Evolutionary conservation across 371 early-diverging fungal genomes (phyloP).

Genomic region (Mucor indicus): DNA sequence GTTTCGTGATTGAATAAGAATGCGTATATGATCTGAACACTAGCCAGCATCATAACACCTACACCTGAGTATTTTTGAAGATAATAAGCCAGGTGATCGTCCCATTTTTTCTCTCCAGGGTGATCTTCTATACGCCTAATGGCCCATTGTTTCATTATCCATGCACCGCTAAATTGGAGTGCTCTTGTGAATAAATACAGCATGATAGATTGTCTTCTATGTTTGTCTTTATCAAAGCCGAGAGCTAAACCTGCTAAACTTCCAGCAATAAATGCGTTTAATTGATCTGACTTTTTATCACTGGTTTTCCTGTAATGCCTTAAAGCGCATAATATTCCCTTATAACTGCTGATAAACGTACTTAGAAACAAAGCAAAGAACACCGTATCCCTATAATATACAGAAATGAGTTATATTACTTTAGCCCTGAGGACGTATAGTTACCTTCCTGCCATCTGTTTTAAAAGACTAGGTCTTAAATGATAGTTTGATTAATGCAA

Average conservation of each 20-base stretch:
- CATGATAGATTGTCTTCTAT: constrained; percentile 73
- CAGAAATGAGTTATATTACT: too few relatives aligned
- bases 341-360: constrained; percentile 75
- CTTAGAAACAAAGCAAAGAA: constrained; percentile 83
- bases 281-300: constrained; percentile 49
- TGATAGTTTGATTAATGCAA: too few relatives aligned
- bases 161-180: constrained; percentile 68
- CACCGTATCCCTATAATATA: constrained; percentile 68
- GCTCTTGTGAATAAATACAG: constrained; percentile 78
- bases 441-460: constrained; percentile 57
- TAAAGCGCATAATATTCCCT: constrained; percentile 70
- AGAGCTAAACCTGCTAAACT: constrained; percentile 71
- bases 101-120: constrained; percentile 33
- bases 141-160: constrained; percentile 66
- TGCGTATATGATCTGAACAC: constrained; percentile 61
- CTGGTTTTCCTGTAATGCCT: constrained; percentile 49
- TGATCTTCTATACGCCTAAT: constrained; percentile 34
- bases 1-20: constrained; percentile 63
- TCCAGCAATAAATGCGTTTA: constrained; percentile 80
- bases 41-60: constrained; percentile 66
- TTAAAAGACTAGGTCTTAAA: constrained; percentile 58
- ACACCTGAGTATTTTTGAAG: constrained; percentile 56
- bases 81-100: constrained; percentile 52
- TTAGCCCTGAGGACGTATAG: too few relatives aligned
- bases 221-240: constrained; percentile 65